Conservation (phyloP, 345 rosid genomes). For the Noccaea caerulescens region DNA sequence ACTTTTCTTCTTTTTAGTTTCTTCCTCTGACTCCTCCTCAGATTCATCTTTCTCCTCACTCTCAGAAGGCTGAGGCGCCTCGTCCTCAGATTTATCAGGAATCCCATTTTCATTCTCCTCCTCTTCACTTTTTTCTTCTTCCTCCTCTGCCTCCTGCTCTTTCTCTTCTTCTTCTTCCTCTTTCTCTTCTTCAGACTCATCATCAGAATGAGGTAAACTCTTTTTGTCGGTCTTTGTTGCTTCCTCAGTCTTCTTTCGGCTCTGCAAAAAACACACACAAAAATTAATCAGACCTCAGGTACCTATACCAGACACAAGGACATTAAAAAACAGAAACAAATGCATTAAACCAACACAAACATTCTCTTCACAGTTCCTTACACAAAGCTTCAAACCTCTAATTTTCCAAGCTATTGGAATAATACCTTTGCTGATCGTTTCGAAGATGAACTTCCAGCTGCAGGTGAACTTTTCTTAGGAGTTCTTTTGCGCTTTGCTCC, state of each 20-base stretch:
- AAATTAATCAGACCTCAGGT: constrained; percentile 4
- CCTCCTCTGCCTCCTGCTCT: constrained; percentile 58
- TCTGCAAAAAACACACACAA: constrained; percentile 48
- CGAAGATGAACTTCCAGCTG: constrained; percentile 56
- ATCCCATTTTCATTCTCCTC: constrained; percentile 65
- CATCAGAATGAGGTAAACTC: constrained; percentile 56
- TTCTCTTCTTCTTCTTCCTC: constrained; percentile 54
- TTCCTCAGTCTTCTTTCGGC: constrained; percentile 59
- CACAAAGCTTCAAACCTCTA: constrained; percentile 5
- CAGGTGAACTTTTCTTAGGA: constrained; percentile 52
- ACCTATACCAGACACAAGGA: not conserved
- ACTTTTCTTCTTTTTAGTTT: constrained; percentile 56
- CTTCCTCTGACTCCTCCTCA: constrained; percentile 77
- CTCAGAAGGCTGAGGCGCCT: constrained; percentile 62
- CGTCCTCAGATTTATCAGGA: constrained; percentile 44
- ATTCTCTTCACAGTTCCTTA: constrained; percentile 11
- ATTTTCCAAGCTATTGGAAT: constrained; percentile 9
- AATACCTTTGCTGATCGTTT: constrained; percentile 70
- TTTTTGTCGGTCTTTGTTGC: constrained; percentile 48
- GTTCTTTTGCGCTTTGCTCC: constrained; percentile 76
- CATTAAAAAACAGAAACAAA: not conserved
- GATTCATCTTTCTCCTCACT: constrained; percentile 64
- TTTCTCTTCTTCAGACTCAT: constrained; percentile 50
- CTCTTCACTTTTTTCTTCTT: constrained; percentile 47
- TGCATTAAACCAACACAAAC: constrained; percentile 2